Evolutionary conservation across 306 rosid species (phyloP), one percentile per base, ranked within the genome.

Genomic region (Trifolium pratense): DNA sequence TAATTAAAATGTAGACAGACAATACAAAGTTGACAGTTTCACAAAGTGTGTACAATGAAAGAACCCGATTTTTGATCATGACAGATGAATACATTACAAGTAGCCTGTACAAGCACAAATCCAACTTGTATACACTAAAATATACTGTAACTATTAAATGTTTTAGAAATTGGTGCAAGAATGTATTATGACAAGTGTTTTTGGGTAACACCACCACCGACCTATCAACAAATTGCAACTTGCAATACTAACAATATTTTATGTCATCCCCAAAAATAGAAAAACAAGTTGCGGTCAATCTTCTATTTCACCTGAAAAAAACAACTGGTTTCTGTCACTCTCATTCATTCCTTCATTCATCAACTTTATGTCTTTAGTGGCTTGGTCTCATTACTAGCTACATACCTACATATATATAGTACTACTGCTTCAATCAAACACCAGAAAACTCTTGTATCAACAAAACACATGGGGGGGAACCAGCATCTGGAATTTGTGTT

Each of bases 401-500:
- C 3, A 14, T 45, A 39, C 12, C 9, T 46, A 46, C 15, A 46
- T 55, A 36, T 36, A 36, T 31, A 31, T 36, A 36, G 39, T 36
- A 36, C 9, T 1, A 36, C 39, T 36, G 10, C 0, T 20, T 49
- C 5, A 16, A 49, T 16, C 20, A 16, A 49, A 10, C 13, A 39
- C 1, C 43, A 8, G 11, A 39, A 39, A 10, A 39, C 15, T 46
- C 18, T 46, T 46, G 18, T n/a, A 48, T 48, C 9, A 48, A n/a
- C 53, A 6, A 48, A 48, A 48, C 17, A n/a, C 20, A 49, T 49
- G 55, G 55, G 18, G 23, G 9, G 3, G 69, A 86, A 75, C 80
- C 67, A 76, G 57, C 32, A 63, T 11, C 31, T 90, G 75, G 97
- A 90, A 45, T 80, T 62, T 52, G 83, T 82, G 66, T 82, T 92